Conservation (phyloP, 371 early-diverging fungal species). For the Haplosporangium sp. region DNA sequence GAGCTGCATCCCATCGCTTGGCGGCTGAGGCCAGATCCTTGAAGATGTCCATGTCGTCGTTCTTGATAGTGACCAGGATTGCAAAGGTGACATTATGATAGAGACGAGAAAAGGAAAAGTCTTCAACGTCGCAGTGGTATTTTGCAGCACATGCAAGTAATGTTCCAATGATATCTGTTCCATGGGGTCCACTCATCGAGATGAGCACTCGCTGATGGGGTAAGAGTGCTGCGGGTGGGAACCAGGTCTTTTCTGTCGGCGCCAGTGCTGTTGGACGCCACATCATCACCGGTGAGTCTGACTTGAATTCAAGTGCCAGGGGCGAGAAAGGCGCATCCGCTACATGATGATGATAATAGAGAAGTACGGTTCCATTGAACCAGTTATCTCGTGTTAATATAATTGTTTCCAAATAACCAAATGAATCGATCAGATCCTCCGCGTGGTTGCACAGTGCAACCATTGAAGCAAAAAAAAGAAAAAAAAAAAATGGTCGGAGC, state of each 20-base stretch:
- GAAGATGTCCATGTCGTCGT: slow-evolving; percentile 79
- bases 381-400: background rate
- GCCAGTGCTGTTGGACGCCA: slow-evolving; percentile 46
- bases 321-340: slow-evolving; percentile 30
- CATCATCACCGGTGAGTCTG: slow-evolving; percentile 53
- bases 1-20: slow-evolving; percentile 82
- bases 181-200: slow-evolving; percentile 85
- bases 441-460: no score
- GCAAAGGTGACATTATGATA: slow-evolving; percentile 92
- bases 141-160: slow-evolving; percentile 78
- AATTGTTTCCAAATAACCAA: no score
- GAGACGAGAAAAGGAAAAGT: slow-evolving; percentile 86
- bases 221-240: slow-evolving; percentile 59
- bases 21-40: slow-evolving; percentile 80
- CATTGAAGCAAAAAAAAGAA: background rate
- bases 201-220: slow-evolving; percentile 76
- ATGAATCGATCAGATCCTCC: no score
- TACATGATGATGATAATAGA: background rate
- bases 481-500: background rate
- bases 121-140: slow-evolving; percentile 77
- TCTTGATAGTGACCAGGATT: slow-evolving; percentile 76
- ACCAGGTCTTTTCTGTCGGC: slow-evolving; percentile 48
- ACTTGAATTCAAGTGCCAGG: slow-evolving; percentile 42
- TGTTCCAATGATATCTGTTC: slow-evolving; percentile 89
- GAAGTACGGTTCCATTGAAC: no score